phyloP scores from a whole-genome alignment of 2,329 filamentous ascomycete species.

The Aspergillus intermedius region DNA sequence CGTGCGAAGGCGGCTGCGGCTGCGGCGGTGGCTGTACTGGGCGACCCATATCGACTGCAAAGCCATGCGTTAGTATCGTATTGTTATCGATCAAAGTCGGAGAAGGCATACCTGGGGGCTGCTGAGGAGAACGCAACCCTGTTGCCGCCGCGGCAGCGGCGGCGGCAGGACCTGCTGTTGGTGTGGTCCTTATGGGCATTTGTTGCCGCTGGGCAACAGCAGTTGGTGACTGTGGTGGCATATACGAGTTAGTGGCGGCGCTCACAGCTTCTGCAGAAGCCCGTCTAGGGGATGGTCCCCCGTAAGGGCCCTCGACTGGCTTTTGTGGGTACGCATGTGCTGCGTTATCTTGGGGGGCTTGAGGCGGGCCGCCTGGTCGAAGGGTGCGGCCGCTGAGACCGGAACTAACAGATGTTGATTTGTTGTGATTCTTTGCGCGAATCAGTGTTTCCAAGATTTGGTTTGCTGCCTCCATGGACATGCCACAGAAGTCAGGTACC shows the following conservation, averaged over 20 bases:
- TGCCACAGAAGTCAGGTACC: slow-evolving; percentile 97
- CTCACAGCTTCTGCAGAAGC: slow-evolving; percentile 37
- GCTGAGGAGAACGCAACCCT: slow-evolving; percentile 40
- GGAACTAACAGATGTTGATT: slow-evolving; percentile 45
- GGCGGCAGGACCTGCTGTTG: slow-evolving; percentile 42
- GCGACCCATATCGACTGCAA: slow-evolving; percentile 27
- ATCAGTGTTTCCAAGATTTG: slow-evolving; percentile 84
- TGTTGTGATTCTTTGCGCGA: slow-evolving; percentile 67
- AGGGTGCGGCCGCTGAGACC: slow-evolving; percentile 61
- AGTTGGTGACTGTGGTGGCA: slow-evolving; percentile 42
- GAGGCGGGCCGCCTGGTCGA: slow-evolving; percentile 47
- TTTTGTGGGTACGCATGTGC: slow-evolving; percentile 30
- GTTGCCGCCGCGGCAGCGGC: slow-evolving; percentile 45
- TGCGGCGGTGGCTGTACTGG: slow-evolving; percentile 26
- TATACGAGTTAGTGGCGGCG: slow-evolving; percentile 38
- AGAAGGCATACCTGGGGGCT: slow-evolving; percentile 36
- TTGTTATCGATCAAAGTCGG: slow-evolving; percentile 17
- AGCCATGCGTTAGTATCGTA: slow-evolving; percentile 27
- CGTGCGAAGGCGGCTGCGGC: slow-evolving; percentile 41
- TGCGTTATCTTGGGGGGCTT: slow-evolving; percentile 33
- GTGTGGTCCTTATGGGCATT: slow-evolving; percentile 42
- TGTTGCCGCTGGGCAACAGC: slow-evolving; percentile 35
- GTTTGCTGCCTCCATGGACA: slow-evolving; percentile 97
- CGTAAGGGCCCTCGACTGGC: slow-evolving; percentile 31
- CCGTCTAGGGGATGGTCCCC: slow-evolving; percentile 23